A percentile compares a stretch with the other conserved stretches of the same genome.
These are phyloP conservation scores for Colletotrichum sp. DNA, from an alignment of 2,329 filamentous ascomycete genomes.

Conservation along the genomic window DNA sequence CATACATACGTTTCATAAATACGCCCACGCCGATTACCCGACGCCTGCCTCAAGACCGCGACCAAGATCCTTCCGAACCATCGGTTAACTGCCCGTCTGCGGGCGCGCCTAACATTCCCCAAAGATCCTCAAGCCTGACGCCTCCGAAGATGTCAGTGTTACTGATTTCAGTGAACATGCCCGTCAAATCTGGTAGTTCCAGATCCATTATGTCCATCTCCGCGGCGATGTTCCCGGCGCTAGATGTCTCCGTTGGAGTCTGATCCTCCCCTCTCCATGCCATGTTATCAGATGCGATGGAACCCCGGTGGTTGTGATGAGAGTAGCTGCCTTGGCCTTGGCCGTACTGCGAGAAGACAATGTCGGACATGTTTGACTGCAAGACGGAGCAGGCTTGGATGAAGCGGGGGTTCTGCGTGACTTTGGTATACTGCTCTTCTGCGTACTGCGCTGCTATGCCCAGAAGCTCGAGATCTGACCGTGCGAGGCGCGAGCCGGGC, in stretches of 20 bases:
- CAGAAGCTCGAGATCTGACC: slow-evolving; percentile 24
- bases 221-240: background rate
- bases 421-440: slow-evolving; percentile 20
- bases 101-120: background rate
- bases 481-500: slow-evolving; percentile 21
- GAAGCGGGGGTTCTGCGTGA: slow-evolving; percentile 8
- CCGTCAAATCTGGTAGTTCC: slow-evolving; percentile 4
- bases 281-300: background rate
- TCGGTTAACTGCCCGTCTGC: background rate
- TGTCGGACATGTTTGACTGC: slow-evolving; percentile 6
- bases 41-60: background rate
- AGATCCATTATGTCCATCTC: slow-evolving; percentile 9
- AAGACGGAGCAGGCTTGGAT: slow-evolving; percentile 5
- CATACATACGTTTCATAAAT: background rate
- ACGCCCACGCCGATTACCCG: background rate
- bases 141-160: slow-evolving; percentile 4
- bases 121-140: background rate
- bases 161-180: slow-evolving; percentile 10
- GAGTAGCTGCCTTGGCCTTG: background rate
- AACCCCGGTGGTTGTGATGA: background rate
- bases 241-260: background rate
- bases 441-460: slow-evolving; percentile 19
- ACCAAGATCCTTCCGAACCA: background rate
- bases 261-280: background rate
- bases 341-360: background rate